A percentile compares a stretch with the other conserved stretches of the same genome.
Evolutionary conservation across 441 rosid species (phyloP).

Genomic region (Dalechampia spathulata): DNA sequence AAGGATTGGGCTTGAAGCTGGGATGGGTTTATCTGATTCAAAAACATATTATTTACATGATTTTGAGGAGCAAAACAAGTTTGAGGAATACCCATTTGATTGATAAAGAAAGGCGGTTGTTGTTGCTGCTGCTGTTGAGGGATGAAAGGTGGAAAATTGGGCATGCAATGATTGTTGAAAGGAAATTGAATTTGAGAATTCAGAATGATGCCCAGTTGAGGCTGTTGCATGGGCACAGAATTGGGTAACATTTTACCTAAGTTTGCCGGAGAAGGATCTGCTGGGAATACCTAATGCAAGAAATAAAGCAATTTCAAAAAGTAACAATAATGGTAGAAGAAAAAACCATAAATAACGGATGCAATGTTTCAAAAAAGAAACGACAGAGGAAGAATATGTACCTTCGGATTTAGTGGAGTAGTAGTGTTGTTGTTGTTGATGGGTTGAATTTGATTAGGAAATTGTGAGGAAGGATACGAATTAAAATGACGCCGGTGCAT

Average conservation of each 20-base stretch:
- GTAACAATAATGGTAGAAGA: no score
- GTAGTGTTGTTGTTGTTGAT: background rate
- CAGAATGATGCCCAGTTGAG: slow-evolving; percentile 38
- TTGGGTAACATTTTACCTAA: slow-evolving; percentile 19
- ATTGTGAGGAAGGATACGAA: slow-evolving; percentile 18
- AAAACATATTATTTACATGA: slow-evolving; percentile 22
- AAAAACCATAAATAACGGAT: background rate
- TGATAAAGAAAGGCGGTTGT: no score
- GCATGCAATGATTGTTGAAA: slow-evolving; percentile 15
- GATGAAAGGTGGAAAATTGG: slow-evolving; percentile 26
- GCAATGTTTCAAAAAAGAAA: background rate
- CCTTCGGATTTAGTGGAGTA: slow-evolving; percentile 28
- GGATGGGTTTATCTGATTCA: slow-evolving; percentile 28
- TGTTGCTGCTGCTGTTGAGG: slow-evolving; percentile 15
- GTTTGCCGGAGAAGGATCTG: slow-evolving; percentile 12
- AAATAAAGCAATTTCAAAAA: no score
- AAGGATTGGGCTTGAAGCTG: slow-evolving; percentile 30
- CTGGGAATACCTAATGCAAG: no score
- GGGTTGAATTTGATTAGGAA: slow-evolving; percentile 13
- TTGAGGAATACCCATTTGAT: slow-evolving; percentile 11
- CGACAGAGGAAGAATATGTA: background rate
- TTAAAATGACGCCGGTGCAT: slow-evolving; percentile 31
- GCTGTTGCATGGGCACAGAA: slow-evolving; percentile 30
- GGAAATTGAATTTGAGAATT: slow-evolving; percentile 38
- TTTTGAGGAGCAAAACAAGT: slow-evolving; percentile 16